A percentile compares a stretch with the other conserved stretches of the same genome.
phyloP scores from a whole-genome alignment of 257 asterid species.

The Nicotiana benthamiana region DNA sequence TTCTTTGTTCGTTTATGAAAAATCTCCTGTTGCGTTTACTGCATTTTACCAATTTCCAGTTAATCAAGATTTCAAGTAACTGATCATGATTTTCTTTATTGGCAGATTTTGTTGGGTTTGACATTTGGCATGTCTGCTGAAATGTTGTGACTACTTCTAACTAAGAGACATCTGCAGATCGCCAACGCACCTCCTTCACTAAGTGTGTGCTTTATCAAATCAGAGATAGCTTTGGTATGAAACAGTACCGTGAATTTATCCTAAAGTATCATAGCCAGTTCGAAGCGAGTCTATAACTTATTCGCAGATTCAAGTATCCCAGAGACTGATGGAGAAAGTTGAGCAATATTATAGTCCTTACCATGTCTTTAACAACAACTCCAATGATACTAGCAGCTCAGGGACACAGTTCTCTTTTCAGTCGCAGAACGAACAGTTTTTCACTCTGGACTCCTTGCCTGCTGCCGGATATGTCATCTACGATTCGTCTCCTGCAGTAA shows the following conservation, averaged over 20 bases:
- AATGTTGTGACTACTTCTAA: neutral
- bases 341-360: conserved; percentile 35
- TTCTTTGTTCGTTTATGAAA: neutral
- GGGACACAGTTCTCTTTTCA: conserved; percentile 48
- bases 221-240: neutral
- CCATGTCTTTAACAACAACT: conserved; percentile 43
- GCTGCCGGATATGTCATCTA: conserved; percentile 28
- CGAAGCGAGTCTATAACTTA: conserved; percentile 1
- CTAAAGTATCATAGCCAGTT: neutral
- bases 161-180: neutral
- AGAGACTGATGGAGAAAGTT: conserved; percentile 38
- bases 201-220: neutral
- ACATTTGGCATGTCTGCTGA: neutral
- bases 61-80: neutral
- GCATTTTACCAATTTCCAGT: neutral
- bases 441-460: conserved; percentile 84
- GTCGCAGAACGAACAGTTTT: conserved; percentile 45
- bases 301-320: conserved; percentile 58
- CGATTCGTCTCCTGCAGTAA: conserved; percentile 57
- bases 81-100: neutral
- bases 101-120: conserved; percentile 5
- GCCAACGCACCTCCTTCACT: neutral
- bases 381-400: conserved; percentile 35
- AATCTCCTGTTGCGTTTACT: neutral
- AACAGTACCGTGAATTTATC: neutral